Evolutionary conservation across 148 eudicot genomes (phyloP).

Genomic region (Chenopodium suecicum): DNA sequence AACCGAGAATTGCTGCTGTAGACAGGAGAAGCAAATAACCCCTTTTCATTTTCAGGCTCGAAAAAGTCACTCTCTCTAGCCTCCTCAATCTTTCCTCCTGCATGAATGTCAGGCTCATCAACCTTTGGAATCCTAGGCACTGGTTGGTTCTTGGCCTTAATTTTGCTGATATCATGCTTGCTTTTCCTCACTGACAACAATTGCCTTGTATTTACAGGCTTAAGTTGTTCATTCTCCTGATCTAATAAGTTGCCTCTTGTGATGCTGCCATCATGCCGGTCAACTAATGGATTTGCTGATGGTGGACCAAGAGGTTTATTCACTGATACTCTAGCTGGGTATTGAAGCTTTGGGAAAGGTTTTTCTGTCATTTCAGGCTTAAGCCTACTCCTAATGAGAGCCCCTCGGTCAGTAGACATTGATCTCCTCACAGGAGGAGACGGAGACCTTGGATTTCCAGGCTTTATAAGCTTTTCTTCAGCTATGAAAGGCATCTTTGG

Average conservation of each 20-base stretch:
- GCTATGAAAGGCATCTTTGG: constrained; percentile 51
- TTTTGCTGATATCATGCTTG: constrained; percentile 50
- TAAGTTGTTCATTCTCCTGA: constrained; percentile 56
- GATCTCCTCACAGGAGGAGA: constrained; percentile 92
- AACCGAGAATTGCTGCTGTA: constrained; percentile 30
- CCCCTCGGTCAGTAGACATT: constrained; percentile 80
- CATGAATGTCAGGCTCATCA: constrained; percentile 38
- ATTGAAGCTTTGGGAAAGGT: constrained; percentile 47
- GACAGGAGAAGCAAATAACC: constrained; percentile 30
- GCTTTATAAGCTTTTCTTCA: constrained; percentile 53
- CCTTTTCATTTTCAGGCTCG: constrained; percentile 80
- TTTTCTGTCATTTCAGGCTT: constrained; percentile 55
- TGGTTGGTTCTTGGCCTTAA: constrained; percentile 50
- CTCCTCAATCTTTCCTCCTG: constrained; percentile 45
- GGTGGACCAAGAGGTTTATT: constrained; percentile 45
- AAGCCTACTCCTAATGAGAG: constrained; percentile 51
- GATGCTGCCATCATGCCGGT: constrained; percentile 11
- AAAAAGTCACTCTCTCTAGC: constrained; percentile 54
- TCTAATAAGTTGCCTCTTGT: constrained; percentile 35
- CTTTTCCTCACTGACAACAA: constrained; percentile 50
- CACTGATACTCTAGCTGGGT: constrained; percentile 47
- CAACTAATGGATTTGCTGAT: constrained; percentile 27
- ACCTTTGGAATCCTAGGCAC: constrained; percentile 41
- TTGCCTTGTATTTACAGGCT: constrained; percentile 58
- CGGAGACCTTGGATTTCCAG: constrained; percentile 53